Percentiles rank a stretch among this genome's conserved stretches.
Evolutionary conservation across 352 stramenopile genomes (phyloP).

Genomic region (Elongisporangium undulatum): DNA sequence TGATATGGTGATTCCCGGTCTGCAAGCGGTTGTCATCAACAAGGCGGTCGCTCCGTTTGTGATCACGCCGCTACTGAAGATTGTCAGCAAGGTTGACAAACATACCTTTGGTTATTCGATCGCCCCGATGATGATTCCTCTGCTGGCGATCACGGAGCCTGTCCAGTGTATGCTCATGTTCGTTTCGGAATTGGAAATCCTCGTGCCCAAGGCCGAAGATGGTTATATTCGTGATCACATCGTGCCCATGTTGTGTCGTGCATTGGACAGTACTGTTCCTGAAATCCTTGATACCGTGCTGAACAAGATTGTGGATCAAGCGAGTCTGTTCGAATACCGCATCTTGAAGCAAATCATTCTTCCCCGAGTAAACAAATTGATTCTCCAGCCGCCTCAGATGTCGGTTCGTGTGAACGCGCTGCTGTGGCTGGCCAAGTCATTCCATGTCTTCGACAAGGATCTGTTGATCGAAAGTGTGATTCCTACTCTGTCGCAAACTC

Average conservation of each 20-base stretch:
- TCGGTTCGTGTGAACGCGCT: conserved; percentile 84
- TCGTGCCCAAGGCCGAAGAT: conserved; percentile 83
- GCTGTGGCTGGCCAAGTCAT: conserved; percentile 84
- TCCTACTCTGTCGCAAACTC: conserved; percentile 63
- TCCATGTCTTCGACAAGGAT: conserved; percentile 88
- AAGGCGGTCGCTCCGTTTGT: conserved; percentile 84
- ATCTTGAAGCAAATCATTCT: conserved; percentile 87
- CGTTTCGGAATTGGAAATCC: conserved; percentile 74
- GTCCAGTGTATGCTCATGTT: conserved; percentile 91
- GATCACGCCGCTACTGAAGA: conserved; percentile 86
- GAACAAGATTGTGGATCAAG: conserved; percentile 87
- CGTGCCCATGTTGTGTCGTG: conserved; percentile 82
- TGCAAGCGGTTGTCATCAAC: conserved; percentile 82
- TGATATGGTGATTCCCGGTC: conserved; percentile 79
- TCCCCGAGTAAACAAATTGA: conserved; percentile 85
- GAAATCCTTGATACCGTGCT: conserved; percentile 86
- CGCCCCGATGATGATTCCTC: conserved; percentile 73
- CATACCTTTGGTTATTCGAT: conserved; percentile 75
- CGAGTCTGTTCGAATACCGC: conserved; percentile 85
- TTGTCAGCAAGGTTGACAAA: conserved; percentile 86
- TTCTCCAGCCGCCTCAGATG: conserved; percentile 73
- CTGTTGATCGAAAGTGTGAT: conserved; percentile 80
- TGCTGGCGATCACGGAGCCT: conserved; percentile 80
- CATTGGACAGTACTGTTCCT: conserved; percentile 76
- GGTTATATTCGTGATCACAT: conserved; percentile 88